Evolutionary conservation across 1,284 basidiomycete genomes (phyloP), one percentile per base, ranked within the genome.

Genomic region (Cutaneotrichosporon dermatis): DNA sequence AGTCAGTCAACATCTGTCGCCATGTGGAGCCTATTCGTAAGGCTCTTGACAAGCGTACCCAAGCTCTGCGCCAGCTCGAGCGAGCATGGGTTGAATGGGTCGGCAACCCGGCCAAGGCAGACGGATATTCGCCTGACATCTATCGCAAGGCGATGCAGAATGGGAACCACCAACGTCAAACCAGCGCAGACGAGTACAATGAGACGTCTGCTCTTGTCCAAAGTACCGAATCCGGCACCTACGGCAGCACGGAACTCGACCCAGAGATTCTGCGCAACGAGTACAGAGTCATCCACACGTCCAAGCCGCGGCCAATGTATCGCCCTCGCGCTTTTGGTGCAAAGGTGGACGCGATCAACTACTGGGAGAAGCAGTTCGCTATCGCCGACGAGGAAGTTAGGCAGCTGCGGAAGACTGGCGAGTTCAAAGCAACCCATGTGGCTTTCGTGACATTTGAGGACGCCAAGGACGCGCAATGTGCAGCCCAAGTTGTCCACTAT

Each of bases 381-480:
- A 84, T 86, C 51, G 86, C 88, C 2, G 91, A 96, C 73, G 89
- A 91, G 44, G 80, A 83, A 10, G 89, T 80, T 1, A 64, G 67
- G 43, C 60, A 63, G n/a, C 54, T 76, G 48, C 65, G 80, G 43
- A 72, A 72, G 58, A 75, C 70, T 15, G 75, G 73, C 6, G 87
- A 85, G 68, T 94, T 91, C 74, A 86, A 83, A 64, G 82, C 90
- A 1, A 89, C 89, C 0, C 85, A 88, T 59, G 84, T 86, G 7
- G 95, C 92, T 0, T 99, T 97, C 72, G 90, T 98, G n/a, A 98
- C 95, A 0, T 97, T 99, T 68, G 90, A 95, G 76, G 89, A 90
- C 71, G 92, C 94, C 83, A 89, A 90, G 2, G 88, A 88, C 69
- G 91, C 93, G 11, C 94, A 99, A 87, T 88, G 90, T 46, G 92